Evolutionary conservation across 768 basidiomycete genomes (phyloP).

Genomic region (Tephrocybe rancida): DNA sequence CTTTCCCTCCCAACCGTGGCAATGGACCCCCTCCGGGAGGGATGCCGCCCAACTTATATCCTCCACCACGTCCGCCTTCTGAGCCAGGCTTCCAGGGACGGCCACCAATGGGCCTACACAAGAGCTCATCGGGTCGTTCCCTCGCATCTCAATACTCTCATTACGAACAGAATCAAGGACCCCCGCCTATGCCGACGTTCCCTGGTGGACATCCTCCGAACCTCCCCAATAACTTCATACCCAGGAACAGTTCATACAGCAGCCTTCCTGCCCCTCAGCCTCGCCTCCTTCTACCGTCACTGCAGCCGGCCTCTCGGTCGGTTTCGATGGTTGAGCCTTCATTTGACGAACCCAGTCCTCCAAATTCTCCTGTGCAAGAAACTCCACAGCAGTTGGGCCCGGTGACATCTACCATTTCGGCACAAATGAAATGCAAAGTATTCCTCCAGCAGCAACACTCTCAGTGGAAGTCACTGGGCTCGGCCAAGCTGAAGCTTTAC

Average conservation of each 20-base stretch:
- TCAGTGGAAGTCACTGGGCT: conserved; percentile 97
- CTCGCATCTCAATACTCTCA: conserved; percentile 56
- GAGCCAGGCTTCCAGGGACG: conserved; percentile 41
- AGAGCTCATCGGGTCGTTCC: conserved; percentile 62
- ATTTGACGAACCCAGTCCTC: conserved; percentile 78
- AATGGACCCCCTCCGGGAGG: conserved; percentile 14
- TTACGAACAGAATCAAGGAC: conserved; percentile 32
- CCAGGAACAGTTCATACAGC: conserved; percentile 41
- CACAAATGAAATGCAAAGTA: conserved; percentile 97
- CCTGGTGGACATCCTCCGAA: conserved; percentile 38
- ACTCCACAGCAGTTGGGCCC: conserved; percentile 59
- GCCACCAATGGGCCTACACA: conserved; percentile 39
- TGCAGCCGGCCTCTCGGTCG: conserved; percentile 52
- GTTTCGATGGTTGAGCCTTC: conserved; percentile 54
- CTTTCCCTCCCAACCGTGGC: conserved; percentile 16
- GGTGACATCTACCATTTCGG: conserved; percentile 74
- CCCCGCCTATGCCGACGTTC: conserved; percentile 45
- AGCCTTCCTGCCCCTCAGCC: conserved; percentile 43
- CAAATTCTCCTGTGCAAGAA: conserved; percentile 75
- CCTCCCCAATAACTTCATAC: conserved; percentile 24
- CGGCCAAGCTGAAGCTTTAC: conserved; percentile 87
- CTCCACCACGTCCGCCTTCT: conserved; percentile 43
- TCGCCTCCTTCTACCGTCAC: conserved; percentile 65
- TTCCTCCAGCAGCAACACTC: conserved; percentile 94
- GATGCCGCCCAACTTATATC: conserved; percentile 24